Evolutionary conservation across 2,329 filamentous ascomycete genomes (phyloP), one percentile per base, ranked within the genome.

Genomic region (Fusarium scirpi): DNA sequence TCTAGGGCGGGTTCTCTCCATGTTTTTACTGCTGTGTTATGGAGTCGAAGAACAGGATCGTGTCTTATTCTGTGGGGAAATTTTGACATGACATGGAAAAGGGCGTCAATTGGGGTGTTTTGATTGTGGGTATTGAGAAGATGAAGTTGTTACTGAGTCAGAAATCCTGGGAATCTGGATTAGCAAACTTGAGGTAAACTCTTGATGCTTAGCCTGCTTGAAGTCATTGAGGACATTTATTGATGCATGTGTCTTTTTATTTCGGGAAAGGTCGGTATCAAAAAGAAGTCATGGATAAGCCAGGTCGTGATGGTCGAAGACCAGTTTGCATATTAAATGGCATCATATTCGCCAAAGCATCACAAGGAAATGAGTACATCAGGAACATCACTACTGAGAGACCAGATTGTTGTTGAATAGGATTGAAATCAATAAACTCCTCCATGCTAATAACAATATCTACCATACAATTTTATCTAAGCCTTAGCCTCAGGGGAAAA

Each of bases 1-100:
- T 65, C 44, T 69, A 56, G 60, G 13, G 29, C 13, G 27, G 46
- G 29, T 49, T 55, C 69, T 70, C 66, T 49, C 62, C 52, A 44
- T 45, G 48, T 41, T 44, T 44, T 61, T 51, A 22, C 38, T 43
- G 38, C 20, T 44, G 40, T 34, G 48, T 54, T 29, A 62, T 46
- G 45, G 24, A 22, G 44, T 30, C 24, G 10, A 13, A n/a, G 32
- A 22, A 18, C 15, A 11, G 2, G 22, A 65, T 51, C 45, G 61
- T 51, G 45, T 34, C 30, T 20, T n/a, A 25, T 64, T 22, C 32
- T 52, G 49, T 65, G 41, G 30, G n/a, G 8, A 3, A 49, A 51
- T 11, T 6, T 34, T 52, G 49, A 43, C 49, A 52, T 52, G 60
- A 65, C 52, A 65, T 30, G 45, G 15, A 12, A 59, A 64, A 64